Percentiles rank a stretch among this genome's conserved stretches.
Conservation (phyloP, 192 early-diverging fungal species). For the Chytriomyces sp. region DNA sequence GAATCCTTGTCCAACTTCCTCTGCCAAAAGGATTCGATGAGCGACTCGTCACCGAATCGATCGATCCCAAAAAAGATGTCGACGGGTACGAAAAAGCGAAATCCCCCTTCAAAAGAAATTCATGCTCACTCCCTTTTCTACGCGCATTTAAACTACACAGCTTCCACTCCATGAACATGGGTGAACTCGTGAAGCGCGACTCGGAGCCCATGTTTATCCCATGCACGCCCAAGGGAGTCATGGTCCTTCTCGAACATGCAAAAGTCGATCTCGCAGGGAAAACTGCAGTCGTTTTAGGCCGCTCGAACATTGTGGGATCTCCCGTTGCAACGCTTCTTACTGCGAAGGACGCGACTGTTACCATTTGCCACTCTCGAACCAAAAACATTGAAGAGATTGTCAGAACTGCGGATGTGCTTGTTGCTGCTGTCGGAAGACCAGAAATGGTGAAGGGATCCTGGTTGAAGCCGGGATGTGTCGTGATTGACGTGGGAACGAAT, state of each 20-base stretch:
- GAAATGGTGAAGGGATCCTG: constrained; percentile 89
- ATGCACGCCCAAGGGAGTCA: constrained; percentile 95
- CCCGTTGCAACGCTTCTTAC: constrained; percentile 86
- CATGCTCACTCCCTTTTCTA: too few species aligned
- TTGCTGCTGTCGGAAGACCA: constrained; percentile 85
- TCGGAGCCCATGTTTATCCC: constrained; percentile 84
- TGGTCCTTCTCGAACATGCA: constrained; percentile 75
- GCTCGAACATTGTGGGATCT: constrained; percentile 94
- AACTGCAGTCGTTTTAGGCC: constrained; percentile 92
- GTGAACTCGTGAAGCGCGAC: constrained; percentile 82
- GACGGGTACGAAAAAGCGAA: constrained; percentile 72
- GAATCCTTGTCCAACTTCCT: constrained; percentile 95
- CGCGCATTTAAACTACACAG: constrained; percentile 38
- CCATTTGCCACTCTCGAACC: constrained; percentile 91
- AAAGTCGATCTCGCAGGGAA: constrained; percentile 78
- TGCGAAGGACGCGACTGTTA: constrained; percentile 86
- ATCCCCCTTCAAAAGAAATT: too few species aligned
- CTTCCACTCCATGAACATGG: constrained; percentile 94
- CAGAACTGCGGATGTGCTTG: constrained; percentile 82
- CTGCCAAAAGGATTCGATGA: constrained; percentile 87
- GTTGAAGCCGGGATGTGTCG: constrained; percentile 90
- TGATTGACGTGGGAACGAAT: constrained; percentile 99
- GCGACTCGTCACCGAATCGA: constrained; percentile 79
- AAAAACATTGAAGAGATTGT: constrained; percentile 76
- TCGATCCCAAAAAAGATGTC: constrained; percentile 91